Base-by-base conservation (phyloP, 1,139 yeast genomes). In the Hemisphaericaspora xylofermentans region DNA sequence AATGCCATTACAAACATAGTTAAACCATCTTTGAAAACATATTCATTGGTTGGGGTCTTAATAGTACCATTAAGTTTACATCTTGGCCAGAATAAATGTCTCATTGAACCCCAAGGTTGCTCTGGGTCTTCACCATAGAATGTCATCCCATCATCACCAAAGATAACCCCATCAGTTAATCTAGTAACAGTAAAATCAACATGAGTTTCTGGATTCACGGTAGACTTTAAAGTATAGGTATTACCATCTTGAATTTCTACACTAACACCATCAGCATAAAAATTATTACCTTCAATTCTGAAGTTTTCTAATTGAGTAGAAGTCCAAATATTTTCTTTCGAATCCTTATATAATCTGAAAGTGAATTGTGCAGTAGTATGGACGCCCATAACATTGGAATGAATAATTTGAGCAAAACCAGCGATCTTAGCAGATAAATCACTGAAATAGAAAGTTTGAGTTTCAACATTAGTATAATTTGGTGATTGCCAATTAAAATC, bases 91-190 rank as follows among this genome's bases (percentile, higher is more conserved):
- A 93, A 93, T 15, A 80, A 71, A 60, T 93, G 98, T 64, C 96
- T 82, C 97, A 93, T 89, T 14, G 87, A 74, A 9, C 98, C 98
- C 98, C 98, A 93, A 18, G 98, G 98, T 50, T 86, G 80, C 27
- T 71, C 75, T 16, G 74, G 56, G 58, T 91, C 91, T 30, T 84
- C 85, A 46, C 98, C 98, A 60, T 88, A 93, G 50, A 76, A 74
- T 16, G 97, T 85, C 38, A 76, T 66, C 47, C 98, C 98, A 57
- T 89, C 88, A 38, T 79, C 75, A 54, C 98, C 98, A 54, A 93
- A 86, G 64, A 91, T 88, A 53, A 89, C 83, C 35, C 96, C 96
- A 6, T 87, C 85, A n/a, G 81, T 83, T 37, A 77, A 62, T 50
- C 82, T 75, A 29, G 71, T 74, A 54, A 91, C 64, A 31, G 61